A percentile compares a stretch with the other conserved stretches of the same genome.
phyloP scores from a whole-genome alignment of 179 eudicot species.

The Pouteria campechiana region DNA sequence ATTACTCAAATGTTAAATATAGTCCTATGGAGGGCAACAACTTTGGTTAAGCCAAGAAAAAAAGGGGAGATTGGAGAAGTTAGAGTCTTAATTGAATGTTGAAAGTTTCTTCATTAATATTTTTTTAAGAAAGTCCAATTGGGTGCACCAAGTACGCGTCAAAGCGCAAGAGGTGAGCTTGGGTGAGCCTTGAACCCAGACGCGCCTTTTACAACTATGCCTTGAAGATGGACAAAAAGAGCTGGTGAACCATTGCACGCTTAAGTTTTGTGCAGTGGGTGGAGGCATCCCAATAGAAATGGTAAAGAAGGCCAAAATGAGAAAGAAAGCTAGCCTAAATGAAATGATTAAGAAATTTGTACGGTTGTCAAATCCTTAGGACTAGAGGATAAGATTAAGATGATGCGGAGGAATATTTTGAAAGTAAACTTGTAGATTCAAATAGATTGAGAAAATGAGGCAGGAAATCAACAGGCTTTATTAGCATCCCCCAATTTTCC shows the following conservation, averaged over 20 bases:
- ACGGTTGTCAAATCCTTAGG: constrained; percentile 65
- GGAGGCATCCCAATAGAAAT: constrained; percentile 62
- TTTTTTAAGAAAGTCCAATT: too few species aligned
- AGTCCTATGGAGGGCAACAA: too few species aligned
- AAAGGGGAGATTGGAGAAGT: too few species aligned
- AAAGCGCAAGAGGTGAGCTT: too few species aligned
- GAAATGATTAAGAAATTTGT: constrained; percentile 45
- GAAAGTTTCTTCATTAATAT: too few species aligned
- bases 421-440: constrained; percentile 49
- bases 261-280: constrained; percentile 71
- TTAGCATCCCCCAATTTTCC: constrained; percentile 56
- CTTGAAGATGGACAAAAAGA: constrained; percentile 55
- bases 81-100: too few species aligned
- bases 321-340: constrained; percentile 50
- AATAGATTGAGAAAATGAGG: constrained; percentile 43
- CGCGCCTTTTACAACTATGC: too few species aligned
- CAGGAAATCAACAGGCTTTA: constrained; percentile 40
- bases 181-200: too few species aligned
- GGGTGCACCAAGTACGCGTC: too few species aligned
- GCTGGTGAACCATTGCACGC: constrained; percentile 47
- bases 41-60: too few species aligned
- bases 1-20: too few species aligned
- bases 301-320: constrained; percentile 51
- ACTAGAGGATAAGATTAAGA: constrained; percentile 33
- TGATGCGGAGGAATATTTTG: constrained; percentile 45